Percentiles rank a stretch among this genome's conserved stretches.
Evolutionary conservation across 192 early-diverging fungal genomes (phyloP).

Genomic region (Backusella tarrabulga): DNA sequence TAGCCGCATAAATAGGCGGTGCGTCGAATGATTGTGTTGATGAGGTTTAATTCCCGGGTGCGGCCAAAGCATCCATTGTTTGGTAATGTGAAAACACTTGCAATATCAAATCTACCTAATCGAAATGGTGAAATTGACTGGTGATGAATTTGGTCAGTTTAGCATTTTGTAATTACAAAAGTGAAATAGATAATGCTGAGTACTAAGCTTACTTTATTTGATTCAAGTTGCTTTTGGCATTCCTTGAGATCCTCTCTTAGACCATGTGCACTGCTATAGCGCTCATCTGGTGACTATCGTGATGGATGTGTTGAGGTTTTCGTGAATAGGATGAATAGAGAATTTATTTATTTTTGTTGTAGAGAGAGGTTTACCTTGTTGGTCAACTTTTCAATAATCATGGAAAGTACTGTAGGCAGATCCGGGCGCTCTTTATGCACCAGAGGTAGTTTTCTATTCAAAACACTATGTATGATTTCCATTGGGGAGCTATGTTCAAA

Average conservation of each 20-base stretch:
- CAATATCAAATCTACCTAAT: conserved; percentile 29
- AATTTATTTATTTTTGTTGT: background rate
- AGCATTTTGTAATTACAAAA: background rate
- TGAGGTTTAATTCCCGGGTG: conserved; percentile 17
- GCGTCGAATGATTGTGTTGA: conserved; percentile 23
- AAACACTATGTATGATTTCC: conserved; percentile 31
- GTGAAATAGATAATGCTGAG: background rate
- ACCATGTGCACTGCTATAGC: conserved; percentile 34
- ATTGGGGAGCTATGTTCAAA: conserved; percentile 27
- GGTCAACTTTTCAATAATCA: conserved; percentile 35
- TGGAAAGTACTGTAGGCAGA: conserved; percentile 16
- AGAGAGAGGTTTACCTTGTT: conserved; percentile 20
- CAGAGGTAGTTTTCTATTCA: conserved; percentile 23
- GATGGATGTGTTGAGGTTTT: too few species aligned
- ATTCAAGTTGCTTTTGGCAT: conserved; percentile 23
- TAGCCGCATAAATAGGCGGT: conserved; percentile 15
- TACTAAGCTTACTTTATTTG: conserved; percentile 17
- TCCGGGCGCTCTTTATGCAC: conserved; percentile 23
- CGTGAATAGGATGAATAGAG: too few species aligned
- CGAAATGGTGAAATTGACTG: conserved; percentile 24
- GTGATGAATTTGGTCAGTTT: background rate
- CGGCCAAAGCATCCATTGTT: conserved; percentile 29
- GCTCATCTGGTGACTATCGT: conserved; percentile 32
- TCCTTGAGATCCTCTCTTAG: conserved; percentile 33
- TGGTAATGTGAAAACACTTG: conserved; percentile 29